These are phyloP conservation scores for Hibiscus tridactylites DNA, from an alignment of 345 rosid species.

Conservation along the genomic window DNA sequence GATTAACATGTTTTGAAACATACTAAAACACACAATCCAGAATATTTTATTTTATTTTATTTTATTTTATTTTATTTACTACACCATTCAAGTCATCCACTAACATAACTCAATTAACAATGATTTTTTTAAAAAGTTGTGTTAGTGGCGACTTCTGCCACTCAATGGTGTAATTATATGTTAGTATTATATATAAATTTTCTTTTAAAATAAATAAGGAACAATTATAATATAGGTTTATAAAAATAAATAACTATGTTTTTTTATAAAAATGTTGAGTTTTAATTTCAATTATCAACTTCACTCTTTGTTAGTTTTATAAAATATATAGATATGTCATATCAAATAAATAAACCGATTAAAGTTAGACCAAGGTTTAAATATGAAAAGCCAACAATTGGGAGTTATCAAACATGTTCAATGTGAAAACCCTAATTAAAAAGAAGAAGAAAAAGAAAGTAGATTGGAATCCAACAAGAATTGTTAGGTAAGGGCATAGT, in stretches of 20 bases:
- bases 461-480: not conserved
- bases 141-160: not conserved
- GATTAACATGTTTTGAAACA: not conserved
- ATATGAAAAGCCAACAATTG: too few relatives aligned
- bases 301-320: too few relatives aligned
- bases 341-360: too few relatives aligned
- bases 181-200: too few relatives aligned
- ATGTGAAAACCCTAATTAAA: conserved; percentile 10
- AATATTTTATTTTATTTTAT: not conserved
- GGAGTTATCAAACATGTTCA: not conserved
- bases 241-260: too few relatives aligned
- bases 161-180: not conserved
- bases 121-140: not conserved
- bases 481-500: conserved; percentile 13
- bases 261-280: too few relatives aligned
- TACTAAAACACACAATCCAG: not conserved
- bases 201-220: too few relatives aligned
- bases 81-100: too few relatives aligned
- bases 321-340: too few relatives aligned
- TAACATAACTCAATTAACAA: not conserved
- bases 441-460: not conserved
- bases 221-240: too few relatives aligned
- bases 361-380: too few relatives aligned
- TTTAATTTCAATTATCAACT: too few relatives aligned
- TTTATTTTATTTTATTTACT: not conserved